A percentile compares a stretch with the other conserved stretches of the same genome.
Evolutionary conservation across 2,329 filamentous ascomycete species (phyloP).

Genomic region (Diaporthe humulicola): DNA sequence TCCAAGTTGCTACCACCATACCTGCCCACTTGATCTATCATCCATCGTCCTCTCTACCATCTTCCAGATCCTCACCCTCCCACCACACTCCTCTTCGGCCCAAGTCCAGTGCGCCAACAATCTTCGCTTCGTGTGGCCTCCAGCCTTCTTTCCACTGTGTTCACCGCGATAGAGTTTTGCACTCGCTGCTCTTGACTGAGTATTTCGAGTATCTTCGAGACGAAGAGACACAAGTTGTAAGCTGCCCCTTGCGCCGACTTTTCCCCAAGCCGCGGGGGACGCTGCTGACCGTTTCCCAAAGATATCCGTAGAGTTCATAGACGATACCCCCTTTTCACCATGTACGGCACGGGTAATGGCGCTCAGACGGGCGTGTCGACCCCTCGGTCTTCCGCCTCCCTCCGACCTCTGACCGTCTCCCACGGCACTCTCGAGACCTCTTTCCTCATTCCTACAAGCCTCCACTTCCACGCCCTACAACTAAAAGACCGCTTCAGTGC

Average conservation of each 20-base stretch:
- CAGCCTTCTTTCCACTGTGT: slow-evolving; percentile 16
- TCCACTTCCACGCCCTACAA: slow-evolving; percentile 96
- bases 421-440: slow-evolving; percentile 97
- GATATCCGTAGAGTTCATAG: slow-evolving; percentile 44
- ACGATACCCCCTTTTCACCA: slow-evolving; percentile 67
- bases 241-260: background rate
- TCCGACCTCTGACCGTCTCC: slow-evolving; percentile 89
- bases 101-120: slow-evolving; percentile 18
- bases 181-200: slow-evolving; percentile 41
- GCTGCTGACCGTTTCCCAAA: slow-evolving; percentile 25
- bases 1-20: slow-evolving; percentile 26
- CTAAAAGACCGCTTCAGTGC: slow-evolving; percentile 91
- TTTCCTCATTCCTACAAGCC: slow-evolving; percentile 92
- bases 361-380: slow-evolving; percentile 97
- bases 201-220: slow-evolving; percentile 38
- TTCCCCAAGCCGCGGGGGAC: background rate
- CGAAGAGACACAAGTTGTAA: slow-evolving; percentile 33
- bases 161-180: slow-evolving; percentile 20
- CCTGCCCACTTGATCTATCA: background rate
- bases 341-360: slow-evolving; percentile 88
- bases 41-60: slow-evolving; percentile 11
- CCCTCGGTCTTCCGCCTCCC: slow-evolving; percentile 91
- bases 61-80: background rate
- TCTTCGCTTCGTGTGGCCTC: slow-evolving; percentile 31
- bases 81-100: slow-evolving; percentile 22